A percentile compares a stretch with the other conserved stretches of the same genome.
These are phyloP conservation scores for Karstenula rhodostoma DNA, from an alignment of 2,329 filamentous ascomycete genomes.

Conservation along the genomic window DNA sequence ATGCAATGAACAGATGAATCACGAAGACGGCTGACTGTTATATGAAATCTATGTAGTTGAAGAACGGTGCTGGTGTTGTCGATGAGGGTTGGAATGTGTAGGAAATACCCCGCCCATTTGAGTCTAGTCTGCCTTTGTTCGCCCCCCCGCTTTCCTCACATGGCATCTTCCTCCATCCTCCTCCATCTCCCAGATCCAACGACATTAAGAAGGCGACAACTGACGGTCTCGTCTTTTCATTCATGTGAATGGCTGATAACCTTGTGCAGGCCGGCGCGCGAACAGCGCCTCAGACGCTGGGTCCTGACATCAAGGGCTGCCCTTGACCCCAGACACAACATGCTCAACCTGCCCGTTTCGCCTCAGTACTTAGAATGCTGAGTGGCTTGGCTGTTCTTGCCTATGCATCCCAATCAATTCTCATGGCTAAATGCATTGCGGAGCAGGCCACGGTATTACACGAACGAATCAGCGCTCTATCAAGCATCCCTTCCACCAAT, in stretches of 20 bases:
- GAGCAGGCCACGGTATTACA: slow-evolving; percentile 11
- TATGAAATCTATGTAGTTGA: background rate
- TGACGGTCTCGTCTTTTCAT: background rate
- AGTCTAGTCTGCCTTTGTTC: background rate
- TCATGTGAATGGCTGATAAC: background rate
- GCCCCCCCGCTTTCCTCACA: slow-evolving; percentile 1
- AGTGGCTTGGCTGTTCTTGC: background rate
- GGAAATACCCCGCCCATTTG: background rate
- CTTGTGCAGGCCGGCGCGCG: background rate
- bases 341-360: background rate
- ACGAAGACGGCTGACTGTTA: too few relatives aligned
- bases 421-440: slow-evolving; percentile 29
- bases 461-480: slow-evolving; percentile 21
- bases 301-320: too few relatives aligned
- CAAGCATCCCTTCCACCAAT: slow-evolving; percentile 20
- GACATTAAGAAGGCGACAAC: background rate
- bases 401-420: background rate
- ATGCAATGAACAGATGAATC: background rate
- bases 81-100: background rate
- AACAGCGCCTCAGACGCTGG: background rate
- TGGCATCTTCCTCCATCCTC: background rate
- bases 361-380: background rate
- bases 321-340: background rate
- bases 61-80: background rate
- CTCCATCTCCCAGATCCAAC: background rate